Evolutionary conservation across 441 rosid genomes (phyloP), one percentile per base, ranked within the genome.

Genomic region (Eugenia klotzschiana): DNA sequence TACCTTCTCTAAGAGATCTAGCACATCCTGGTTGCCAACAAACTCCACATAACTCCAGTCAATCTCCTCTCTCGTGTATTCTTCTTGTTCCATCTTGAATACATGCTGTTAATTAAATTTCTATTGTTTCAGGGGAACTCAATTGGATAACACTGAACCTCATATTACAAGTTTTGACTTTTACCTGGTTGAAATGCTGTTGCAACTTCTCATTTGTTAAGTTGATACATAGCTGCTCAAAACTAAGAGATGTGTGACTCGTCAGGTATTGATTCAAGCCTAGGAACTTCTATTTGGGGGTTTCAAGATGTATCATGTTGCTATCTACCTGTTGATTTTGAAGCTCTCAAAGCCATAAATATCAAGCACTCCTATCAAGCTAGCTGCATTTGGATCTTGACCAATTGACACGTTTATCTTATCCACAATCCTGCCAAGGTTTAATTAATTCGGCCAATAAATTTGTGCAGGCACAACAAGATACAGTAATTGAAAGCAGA

Each of bases 21-120:
- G 84, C 82, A 93, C 94, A 82, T 93, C 96, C 81, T 93, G 96
- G 87, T 93, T 93, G 82, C 91, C 96, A 33, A 92, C 92, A 83
- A 92, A 93, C 86, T 93, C 94, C 27, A 92, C 91, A 73, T 92
- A 93, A 88, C 94, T 93, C 96, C 94, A 92, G 86, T 93, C 85
- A 40, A 93, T 93, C 86, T 92, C 94, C 85, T 91, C 93, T 83
- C 87, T 86, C 16, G 90, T 89, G 82, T 91, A 91, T 25, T 91
- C 93, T 80, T 91, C 93, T 87, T 91, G 93, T 73, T 91, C 93
- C 93, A 91, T 91, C 87, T 91, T 91, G 84, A 91, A 89, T 23
- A 91, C 93, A 84, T 91, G 93, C 93, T 91, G 92, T 81, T 85
- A 81, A 83, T 79, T 85, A 81, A 79, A 52, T 29, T 58, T 58